These are phyloP conservation scores for Crepidotus sp. DNA, from an alignment of 1,284 basidiomycete species.

Conservation along the genomic window DNA sequence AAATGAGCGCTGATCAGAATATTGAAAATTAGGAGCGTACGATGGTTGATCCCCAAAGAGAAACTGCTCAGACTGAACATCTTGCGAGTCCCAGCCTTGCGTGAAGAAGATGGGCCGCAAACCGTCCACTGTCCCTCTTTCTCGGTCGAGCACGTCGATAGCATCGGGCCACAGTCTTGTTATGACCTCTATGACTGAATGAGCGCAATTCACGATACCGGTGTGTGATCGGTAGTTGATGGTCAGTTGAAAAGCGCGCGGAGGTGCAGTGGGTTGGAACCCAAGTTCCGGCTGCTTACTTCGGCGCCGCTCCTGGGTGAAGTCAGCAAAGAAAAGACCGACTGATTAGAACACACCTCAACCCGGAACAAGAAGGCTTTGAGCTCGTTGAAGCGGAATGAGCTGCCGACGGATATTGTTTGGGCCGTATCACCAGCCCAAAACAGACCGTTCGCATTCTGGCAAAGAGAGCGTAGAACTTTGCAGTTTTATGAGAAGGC, in stretches of 20 bases:
- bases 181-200: slow-evolving; percentile 53
- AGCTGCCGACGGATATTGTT: slow-evolving; percentile 62
- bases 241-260: slow-evolving; percentile 49
- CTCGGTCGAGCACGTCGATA: slow-evolving; percentile 51
- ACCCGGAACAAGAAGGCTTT: slow-evolving; percentile 56
- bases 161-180: slow-evolving; percentile 55
- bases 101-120: slow-evolving; percentile 51
- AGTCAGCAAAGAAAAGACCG: background rate
- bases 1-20: background rate
- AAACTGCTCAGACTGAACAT: slow-evolving; percentile 50
- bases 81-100: slow-evolving; percentile 44
- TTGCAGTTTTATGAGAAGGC: background rate
- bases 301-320: slow-evolving; percentile 5
- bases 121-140: slow-evolving; percentile 51
- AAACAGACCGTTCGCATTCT: slow-evolving; percentile 61
- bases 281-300: slow-evolving; percentile 8
- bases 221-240: slow-evolving; percentile 66
- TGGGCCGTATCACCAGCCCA: slow-evolving; percentile 78
- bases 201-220: slow-evolving; percentile 60
- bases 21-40: slow-evolving; percentile 1
- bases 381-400: slow-evolving; percentile 64
- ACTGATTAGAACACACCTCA: slow-evolving; percentile 37
- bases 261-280: slow-evolving; percentile 23
- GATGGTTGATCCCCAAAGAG: slow-evolving; percentile 38
- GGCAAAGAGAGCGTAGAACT: slow-evolving; percentile 52